These are phyloP conservation scores for Apiospora sp. DNA, from an alignment of 2,329 filamentous ascomycete species.

Conservation along the genomic window DNA sequence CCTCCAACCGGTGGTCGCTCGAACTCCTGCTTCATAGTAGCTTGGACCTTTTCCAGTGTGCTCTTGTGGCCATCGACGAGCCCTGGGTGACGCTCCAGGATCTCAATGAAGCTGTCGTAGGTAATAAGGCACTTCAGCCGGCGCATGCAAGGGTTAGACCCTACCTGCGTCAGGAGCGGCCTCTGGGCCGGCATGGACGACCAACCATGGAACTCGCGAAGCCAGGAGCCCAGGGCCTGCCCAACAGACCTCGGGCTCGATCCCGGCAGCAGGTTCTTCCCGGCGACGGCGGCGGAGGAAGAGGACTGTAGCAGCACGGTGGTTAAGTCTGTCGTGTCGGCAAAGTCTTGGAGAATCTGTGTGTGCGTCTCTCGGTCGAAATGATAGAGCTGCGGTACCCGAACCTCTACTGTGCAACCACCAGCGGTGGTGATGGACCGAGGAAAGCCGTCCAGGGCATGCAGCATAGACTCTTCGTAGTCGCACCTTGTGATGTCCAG, in stretches of 20 bases:
- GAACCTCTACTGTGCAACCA: slow-evolving; percentile 34
- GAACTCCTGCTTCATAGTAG: slow-evolving; percentile 25
- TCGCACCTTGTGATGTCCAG: slow-evolving; percentile 47
- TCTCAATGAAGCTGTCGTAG: slow-evolving; percentile 45
- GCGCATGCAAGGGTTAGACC: slow-evolving; percentile 44
- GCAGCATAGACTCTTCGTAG: slow-evolving; percentile 43
- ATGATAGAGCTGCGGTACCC: slow-evolving; percentile 44
- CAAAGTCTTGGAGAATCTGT: slow-evolving; percentile 48
- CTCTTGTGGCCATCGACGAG: slow-evolving; percentile 38
- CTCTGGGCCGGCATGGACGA: slow-evolving; percentile 33
- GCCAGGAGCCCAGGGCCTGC: slow-evolving; percentile 41
- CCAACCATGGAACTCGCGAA: slow-evolving; percentile 48
- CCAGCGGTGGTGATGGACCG: slow-evolving; percentile 18
- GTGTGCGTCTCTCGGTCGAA: slow-evolving; percentile 44
- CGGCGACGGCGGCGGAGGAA: slow-evolving; percentile 17
- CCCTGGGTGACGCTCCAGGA: slow-evolving; percentile 43
- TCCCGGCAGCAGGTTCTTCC: slow-evolving; percentile 30
- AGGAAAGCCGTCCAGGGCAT: slow-evolving; percentile 34
- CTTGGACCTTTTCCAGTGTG: slow-evolving; percentile 41
- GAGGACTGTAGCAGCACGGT: slow-evolving; percentile 40
- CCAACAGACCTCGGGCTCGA: slow-evolving; percentile 37
- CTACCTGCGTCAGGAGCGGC: slow-evolving; percentile 31
- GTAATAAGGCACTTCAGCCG: slow-evolving; percentile 48
- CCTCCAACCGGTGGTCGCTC: slow-evolving; percentile 8
- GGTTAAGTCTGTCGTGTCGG: slow-evolving; percentile 44